Conservation (phyloP, 2,329 filamentous ascomycete species). For the Cladosporium colombiae region DNA sequence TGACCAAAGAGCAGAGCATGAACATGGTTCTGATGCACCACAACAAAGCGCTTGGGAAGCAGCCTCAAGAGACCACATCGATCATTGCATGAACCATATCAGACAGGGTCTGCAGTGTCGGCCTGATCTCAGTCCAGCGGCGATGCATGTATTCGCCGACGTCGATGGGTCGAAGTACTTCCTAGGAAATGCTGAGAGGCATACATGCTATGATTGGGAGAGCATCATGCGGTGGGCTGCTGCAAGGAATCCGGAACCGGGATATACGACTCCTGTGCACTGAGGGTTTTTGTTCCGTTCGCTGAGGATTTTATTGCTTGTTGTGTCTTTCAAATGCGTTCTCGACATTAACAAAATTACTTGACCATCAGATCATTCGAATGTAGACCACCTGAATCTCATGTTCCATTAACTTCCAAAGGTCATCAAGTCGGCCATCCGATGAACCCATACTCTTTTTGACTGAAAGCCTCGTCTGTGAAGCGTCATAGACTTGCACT, state of each 20-base stretch:
- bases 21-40: not conserved
- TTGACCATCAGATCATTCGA: slow-evolving; percentile 23
- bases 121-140: not conserved
- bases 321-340: not conserved
- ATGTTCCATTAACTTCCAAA: slow-evolving; percentile 43
- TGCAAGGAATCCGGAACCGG: not conserved
- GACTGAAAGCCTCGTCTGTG: not conserved
- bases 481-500: not conserved
- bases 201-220: slow-evolving; percentile 8
- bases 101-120: slow-evolving; percentile 6
- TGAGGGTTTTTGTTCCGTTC: not conserved
- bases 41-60: not conserved
- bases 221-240: slow-evolving; percentile 2
- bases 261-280: not conserved
- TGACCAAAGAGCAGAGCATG: not conserved
- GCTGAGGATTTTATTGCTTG: not conserved
- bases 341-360: too few species aligned
- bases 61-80: not conserved
- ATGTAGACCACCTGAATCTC: slow-evolving; percentile 40
- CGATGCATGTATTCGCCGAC: slow-evolving; percentile 1
- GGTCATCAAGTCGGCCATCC: too few species aligned
- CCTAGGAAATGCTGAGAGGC: slow-evolving; percentile 2
- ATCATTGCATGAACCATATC: slow-evolving; percentile 8
- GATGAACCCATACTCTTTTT: not conserved
- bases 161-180: slow-evolving; percentile 9